Base-by-base conservation (phyloP, 2,329 filamentous ascomycete genomes). In the Phyllosticta paracitricarpa region DNA sequence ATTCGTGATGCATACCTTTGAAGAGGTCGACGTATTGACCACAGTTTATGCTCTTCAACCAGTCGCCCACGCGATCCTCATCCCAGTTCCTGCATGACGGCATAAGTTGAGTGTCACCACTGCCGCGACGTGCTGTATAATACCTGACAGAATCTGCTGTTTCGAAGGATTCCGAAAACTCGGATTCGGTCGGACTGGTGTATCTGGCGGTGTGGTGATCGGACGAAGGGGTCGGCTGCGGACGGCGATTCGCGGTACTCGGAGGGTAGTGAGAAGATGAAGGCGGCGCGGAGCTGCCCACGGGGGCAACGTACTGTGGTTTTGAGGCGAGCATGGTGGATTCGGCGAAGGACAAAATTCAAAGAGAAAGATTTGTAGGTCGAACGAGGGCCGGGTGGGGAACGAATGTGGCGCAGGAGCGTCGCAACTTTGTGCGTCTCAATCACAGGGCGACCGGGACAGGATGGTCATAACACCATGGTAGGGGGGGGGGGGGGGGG, bases 11-110 rank as follows among this genome's bases (percentile, higher is more conserved):
- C 64, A 7, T 75, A 83, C 82, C 77, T 86, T 76, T 89, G 76
- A 97, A 97, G 26, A 96, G 76, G 70, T 89, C 86, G 72, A 96
- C 91, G 76, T 99, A 97, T 72, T 97, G 91, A 67, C 88, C 87
- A 71, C 92, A 97, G 71, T 95, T 93, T 72, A 99, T 92, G 68
- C 85, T 91, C 69, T 87, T 83, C 65, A 99, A 81, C 82, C 96
- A 99, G 58, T 96, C 89, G 70, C 89, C 89, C 30, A 99, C 94
- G 66, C 86, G 86, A 66, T 92, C 88, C 77, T 97, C 94, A 71
- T 93, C 88, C 93, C 93, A 97, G 24, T 76, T 80, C 67, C 81
- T 84, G 67, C n/a, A 68, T 53, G 56, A 51, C 40, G 33, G 30
- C 65, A 70, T 64, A 71, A 69, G 61, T 57, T 51, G 7, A 28